These are phyloP conservation scores for Colletotrichum tofieldiae DNA, from an alignment of 2,329 filamentous ascomycete species.

Conservation along the genomic window DNA sequence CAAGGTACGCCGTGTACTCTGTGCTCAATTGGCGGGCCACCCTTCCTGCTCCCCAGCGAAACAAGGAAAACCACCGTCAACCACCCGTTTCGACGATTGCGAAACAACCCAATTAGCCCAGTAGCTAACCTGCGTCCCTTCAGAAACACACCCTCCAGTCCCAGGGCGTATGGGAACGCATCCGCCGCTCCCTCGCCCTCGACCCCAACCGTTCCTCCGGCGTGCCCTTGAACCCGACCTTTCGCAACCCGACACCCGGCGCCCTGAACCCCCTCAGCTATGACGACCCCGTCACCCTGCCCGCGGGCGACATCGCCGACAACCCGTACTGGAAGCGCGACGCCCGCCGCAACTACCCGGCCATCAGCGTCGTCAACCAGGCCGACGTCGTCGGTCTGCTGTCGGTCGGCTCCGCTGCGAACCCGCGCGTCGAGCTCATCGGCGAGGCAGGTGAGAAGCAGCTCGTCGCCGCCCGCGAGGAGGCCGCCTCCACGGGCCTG, in stretches of 20 bases:
- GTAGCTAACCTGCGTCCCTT: slow-evolving; percentile 5
- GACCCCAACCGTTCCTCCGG: slow-evolving; percentile 93
- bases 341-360: slow-evolving; percentile 84
- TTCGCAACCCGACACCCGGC: slow-evolving; percentile 88
- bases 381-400: slow-evolving; percentile 89
- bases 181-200: slow-evolving; percentile 85
- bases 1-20: slow-evolving; percentile 64
- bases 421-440: slow-evolving; percentile 87
- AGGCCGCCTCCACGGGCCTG: slow-evolving; percentile 80
- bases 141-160: slow-evolving; percentile 98
- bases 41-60: slow-evolving; percentile 11
- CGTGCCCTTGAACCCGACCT: slow-evolving; percentile 93
- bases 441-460: slow-evolving; percentile 73
- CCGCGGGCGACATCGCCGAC: slow-evolving; percentile 90
- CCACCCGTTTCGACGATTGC: slow-evolving; percentile 27
- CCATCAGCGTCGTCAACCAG: slow-evolving; percentile 85
- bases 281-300: slow-evolving; percentile 86
- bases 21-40: slow-evolving; percentile 19
- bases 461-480: slow-evolving; percentile 82
- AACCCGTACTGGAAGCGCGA: slow-evolving; percentile 99
- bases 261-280: slow-evolving; percentile 79
- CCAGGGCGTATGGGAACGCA: slow-evolving; percentile 86
- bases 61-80: slow-evolving; percentile 12
- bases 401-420: slow-evolving; percentile 84
- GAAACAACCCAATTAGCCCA: background rate